Percentiles rank a stretch among this genome's conserved stretches.
phyloP scores from a whole-genome alignment of 2,329 filamentous ascomycete species.

The Onygena corvina region DNA sequence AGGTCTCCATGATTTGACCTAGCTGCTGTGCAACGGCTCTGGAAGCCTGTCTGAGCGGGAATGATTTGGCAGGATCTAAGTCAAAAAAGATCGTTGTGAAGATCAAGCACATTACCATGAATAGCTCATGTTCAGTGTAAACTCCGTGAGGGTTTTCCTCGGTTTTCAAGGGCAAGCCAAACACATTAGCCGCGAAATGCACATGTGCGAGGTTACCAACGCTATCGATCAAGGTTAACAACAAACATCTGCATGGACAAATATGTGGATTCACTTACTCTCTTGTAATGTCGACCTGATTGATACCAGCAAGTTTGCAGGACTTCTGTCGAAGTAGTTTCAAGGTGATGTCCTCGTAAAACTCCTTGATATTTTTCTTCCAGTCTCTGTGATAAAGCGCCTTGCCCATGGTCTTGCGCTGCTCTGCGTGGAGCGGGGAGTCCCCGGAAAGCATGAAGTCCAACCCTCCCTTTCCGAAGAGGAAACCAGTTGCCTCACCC shows the following conservation, averaged over 20 bases:
- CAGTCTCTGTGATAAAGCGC: constrained; percentile 18
- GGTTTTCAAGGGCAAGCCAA: constrained; percentile 19
- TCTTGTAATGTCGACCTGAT: constrained; percentile 21
- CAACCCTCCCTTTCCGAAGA: constrained; percentile 16
- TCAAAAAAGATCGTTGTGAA: constrained; percentile 40
- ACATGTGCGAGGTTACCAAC: constrained; percentile 21
- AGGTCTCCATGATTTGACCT: constrained; percentile 31
- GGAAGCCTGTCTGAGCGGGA: constrained; percentile 36
- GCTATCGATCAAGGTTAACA: background rate
- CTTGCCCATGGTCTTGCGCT: constrained; percentile 17
- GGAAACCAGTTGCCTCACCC: constrained; percentile 17
- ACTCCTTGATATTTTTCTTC: constrained; percentile 17
- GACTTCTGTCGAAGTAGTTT: constrained; percentile 37
- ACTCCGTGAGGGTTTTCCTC: constrained; percentile 20
- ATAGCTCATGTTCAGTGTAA: constrained; percentile 45
- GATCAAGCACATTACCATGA: constrained; percentile 35
- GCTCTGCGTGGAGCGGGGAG: constrained; percentile 13
- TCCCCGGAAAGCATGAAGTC: constrained; percentile 19
- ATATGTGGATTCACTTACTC: constrained; percentile 22
- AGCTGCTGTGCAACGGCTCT: constrained; percentile 31
- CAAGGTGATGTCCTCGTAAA: constrained; percentile 18
- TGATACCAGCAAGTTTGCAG: constrained; percentile 46
- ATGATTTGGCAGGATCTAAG: constrained; percentile 38
- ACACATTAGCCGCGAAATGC: constrained; percentile 20
- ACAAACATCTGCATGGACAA: background rate